Percentiles rank a stretch among this genome's conserved stretches.
phyloP scores from a whole-genome alignment of 208 protist genomes.

The Phytomonas serpens region DNA sequence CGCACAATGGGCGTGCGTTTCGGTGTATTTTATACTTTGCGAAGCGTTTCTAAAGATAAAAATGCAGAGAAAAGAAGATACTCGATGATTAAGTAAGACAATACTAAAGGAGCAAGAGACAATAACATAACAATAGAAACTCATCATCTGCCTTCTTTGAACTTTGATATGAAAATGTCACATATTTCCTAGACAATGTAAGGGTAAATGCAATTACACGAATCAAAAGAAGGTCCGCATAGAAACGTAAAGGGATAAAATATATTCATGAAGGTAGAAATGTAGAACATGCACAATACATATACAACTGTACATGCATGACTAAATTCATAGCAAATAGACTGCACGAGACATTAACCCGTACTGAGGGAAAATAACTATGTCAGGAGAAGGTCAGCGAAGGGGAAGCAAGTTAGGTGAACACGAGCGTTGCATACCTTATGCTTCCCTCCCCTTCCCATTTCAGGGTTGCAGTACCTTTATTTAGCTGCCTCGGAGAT shows the following conservation, averaged over 20 bases:
- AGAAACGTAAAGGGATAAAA: neutral
- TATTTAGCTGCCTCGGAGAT: neutral
- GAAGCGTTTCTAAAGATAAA: constrained; percentile 8
- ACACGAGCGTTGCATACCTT: neutral
- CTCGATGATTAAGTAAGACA: neutral
- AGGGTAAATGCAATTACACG: neutral
- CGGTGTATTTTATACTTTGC: constrained; percentile 6
- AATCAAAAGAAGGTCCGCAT: neutral
- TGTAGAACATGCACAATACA: neutral
- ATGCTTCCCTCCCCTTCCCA: neutral
- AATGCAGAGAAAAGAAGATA: constrained; percentile 12
- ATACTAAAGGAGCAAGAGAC: constrained; percentile 6
- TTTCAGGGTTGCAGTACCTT: neutral
- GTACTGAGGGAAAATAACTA: neutral
- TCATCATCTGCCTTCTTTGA: neutral
- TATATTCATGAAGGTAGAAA: neutral
- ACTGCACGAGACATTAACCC: neutral
- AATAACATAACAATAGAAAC: neutral
- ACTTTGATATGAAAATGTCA: neutral
- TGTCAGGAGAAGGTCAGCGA: too few relatives aligned
- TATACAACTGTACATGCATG: neutral
- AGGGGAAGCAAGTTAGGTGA: too few relatives aligned
- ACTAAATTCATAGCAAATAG: neutral
- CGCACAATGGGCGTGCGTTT: neutral
- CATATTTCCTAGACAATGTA: neutral